Percentiles rank a stretch among this genome's conserved stretches.
Evolutionary conservation across 108 stramenopile genomes (phyloP).

Genomic region (Bacterosira constricta): DNA sequence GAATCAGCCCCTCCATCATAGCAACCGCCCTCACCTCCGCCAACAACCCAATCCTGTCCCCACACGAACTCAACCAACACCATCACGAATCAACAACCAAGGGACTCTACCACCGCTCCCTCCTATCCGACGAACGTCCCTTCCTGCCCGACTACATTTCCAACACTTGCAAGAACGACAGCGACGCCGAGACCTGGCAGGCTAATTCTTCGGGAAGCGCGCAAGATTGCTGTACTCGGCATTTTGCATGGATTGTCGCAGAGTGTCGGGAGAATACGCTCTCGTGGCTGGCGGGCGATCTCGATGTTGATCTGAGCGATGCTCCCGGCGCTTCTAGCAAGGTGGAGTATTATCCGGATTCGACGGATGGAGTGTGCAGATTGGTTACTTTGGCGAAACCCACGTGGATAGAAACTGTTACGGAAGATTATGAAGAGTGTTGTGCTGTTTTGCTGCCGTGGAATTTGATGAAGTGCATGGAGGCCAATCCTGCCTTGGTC

Average conservation of each 20-base stretch:
- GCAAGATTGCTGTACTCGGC: neutral
- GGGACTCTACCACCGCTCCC: too few species aligned
- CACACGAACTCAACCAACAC: too few species aligned
- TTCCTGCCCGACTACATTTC: conserved; percentile 29
- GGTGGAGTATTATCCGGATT: conserved; percentile 3
- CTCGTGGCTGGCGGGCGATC: neutral
- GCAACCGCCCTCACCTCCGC: too few species aligned
- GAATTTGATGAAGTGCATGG: neutral
- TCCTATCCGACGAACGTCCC: too few species aligned
- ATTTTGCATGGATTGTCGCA: neutral
- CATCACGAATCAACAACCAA: too few species aligned
- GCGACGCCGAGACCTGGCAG: conserved; percentile 20
- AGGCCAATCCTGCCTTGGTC: too few species aligned
- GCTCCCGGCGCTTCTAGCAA: neutral
- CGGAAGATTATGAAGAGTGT: too few species aligned
- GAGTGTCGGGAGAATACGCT: neutral
- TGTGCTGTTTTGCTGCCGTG: too few species aligned
- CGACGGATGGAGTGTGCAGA: conserved; percentile 7
- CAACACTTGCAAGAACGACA: conserved; percentile 25
- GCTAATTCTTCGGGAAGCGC: neutral
- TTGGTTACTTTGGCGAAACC: neutral
- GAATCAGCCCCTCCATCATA: too few species aligned
- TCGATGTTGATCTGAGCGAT: neutral
- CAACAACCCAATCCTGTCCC: too few species aligned
- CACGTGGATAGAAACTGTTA: neutral